phyloP scores from a whole-genome alignment of 306 rosid genomes.

The Abrus pulchellus region DNA sequence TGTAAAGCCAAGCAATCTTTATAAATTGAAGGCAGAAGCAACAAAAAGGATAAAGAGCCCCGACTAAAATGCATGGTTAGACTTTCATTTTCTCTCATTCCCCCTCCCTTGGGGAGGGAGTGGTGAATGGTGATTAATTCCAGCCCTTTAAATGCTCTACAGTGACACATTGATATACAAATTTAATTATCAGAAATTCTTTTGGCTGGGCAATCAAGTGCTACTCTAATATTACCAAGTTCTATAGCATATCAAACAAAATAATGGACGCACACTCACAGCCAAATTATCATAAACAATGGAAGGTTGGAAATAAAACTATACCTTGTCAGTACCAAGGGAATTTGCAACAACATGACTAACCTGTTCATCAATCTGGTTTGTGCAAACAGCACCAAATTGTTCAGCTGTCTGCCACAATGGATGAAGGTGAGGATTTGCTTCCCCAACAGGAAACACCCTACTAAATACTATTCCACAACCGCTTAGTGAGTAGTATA shows the following conservation, averaged over 20 bases:
- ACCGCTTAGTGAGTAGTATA: conserved; percentile 67
- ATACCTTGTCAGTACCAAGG: conserved; percentile 97
- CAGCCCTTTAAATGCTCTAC: conserved; percentile 26
- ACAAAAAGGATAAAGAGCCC: conserved; percentile 15
- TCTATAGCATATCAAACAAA: conserved; percentile 13
- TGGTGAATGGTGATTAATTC: conserved; percentile 34
- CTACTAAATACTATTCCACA: conserved; percentile 95
- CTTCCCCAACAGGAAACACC: conserved; percentile 90
- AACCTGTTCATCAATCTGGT: conserved; percentile 88
- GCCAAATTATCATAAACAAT: background rate
- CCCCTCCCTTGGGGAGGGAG: conserved; percentile 14
- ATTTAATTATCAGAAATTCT: conserved; percentile 31
- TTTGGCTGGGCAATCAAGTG: conserved; percentile 20
- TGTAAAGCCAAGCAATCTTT: conserved; percentile 1
- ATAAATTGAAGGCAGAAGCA: conserved; percentile 36
- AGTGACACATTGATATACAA: conserved; percentile 30
- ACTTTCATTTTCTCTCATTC: conserved; percentile 33
- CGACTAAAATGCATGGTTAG: conserved; percentile 27
- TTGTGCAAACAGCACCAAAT: conserved; percentile 93
- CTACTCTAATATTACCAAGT: background rate
- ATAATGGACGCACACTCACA: background rate
- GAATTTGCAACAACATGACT: conserved; percentile 95
- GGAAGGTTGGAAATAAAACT: conserved; percentile 37
- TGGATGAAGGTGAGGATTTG: conserved; percentile 93
- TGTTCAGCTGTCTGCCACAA: conserved; percentile 98